phyloP scores from a whole-genome alignment of 2,329 filamentous ascomycete species.

The Colletotrichum tabaci region DNA sequence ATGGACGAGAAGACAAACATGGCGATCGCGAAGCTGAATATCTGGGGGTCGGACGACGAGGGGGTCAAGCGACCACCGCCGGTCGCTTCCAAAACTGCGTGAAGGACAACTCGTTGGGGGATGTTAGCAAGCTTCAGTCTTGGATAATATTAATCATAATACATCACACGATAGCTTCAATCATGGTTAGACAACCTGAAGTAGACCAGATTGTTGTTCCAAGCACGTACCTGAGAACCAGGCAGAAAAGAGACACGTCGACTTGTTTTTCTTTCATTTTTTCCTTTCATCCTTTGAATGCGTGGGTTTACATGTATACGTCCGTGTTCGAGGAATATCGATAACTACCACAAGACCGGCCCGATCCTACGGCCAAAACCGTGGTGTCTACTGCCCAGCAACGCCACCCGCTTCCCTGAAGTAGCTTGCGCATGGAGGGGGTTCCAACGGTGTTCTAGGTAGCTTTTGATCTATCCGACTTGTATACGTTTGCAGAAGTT shows the following conservation, averaged over 20 bases:
- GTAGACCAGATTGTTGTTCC: too few relatives aligned
- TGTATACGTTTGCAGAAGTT: not conserved
- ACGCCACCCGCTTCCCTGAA: not conserved
- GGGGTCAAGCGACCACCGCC: not conserved
- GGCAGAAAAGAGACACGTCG: too few relatives aligned
- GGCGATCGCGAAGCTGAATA: constrained; percentile 28
- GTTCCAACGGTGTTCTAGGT: not conserved
- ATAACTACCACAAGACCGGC: not conserved
- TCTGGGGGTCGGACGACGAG: constrained; percentile 4
- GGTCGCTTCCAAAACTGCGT: not conserved
- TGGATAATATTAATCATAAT: too few relatives aligned
- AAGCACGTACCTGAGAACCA: too few relatives aligned
- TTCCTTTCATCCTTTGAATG: too few relatives aligned
- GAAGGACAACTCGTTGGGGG: not conserved
- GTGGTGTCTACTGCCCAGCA: not conserved
- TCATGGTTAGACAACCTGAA: not conserved
- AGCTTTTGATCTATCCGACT: not conserved
- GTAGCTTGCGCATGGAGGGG: not conserved
- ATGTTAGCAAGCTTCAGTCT: too few relatives aligned
- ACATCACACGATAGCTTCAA: not conserved
- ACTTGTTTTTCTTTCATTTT: too few relatives aligned
- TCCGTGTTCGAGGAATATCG: too few relatives aligned
- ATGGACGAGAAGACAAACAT: constrained; percentile 21
- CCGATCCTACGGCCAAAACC: not conserved
- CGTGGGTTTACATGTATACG: too few relatives aligned